Conservation (phyloP, 1,284 basidiomycete genomes). For the Microbotryum violaceum region DNA sequence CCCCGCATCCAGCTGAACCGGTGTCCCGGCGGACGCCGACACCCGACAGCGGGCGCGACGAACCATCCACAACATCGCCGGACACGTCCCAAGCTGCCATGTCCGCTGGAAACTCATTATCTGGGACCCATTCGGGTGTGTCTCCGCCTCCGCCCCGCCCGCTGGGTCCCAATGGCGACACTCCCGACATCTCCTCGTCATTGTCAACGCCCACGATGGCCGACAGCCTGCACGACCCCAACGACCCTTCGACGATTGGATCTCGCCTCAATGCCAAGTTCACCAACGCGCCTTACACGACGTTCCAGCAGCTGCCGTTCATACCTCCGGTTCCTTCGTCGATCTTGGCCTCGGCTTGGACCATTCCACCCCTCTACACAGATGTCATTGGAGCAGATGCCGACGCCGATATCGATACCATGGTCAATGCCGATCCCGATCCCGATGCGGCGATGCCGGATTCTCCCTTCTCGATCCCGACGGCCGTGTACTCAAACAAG, state of each 20-base stretch:
- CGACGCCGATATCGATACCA: too few relatives aligned
- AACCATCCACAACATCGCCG: background rate
- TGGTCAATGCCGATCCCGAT: background rate
- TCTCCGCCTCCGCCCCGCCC: background rate
- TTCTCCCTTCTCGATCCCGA: background rate
- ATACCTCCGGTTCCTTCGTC: constrained; percentile 73
- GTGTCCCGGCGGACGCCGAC: background rate
- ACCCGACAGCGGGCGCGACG: background rate
- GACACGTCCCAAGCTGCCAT: background rate
- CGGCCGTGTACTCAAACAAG: constrained; percentile 9
- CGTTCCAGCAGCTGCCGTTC: constrained; percentile 75
- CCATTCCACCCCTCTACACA: constrained; percentile 76
- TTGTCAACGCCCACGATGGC: too few relatives aligned
- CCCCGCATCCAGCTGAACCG: constrained; percentile 17
- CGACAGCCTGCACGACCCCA: background rate
- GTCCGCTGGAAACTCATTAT: background rate
- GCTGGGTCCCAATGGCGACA: background rate
- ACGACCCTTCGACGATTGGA: background rate
- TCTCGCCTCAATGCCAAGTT: too few relatives aligned
- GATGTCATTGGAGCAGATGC: constrained; percentile 51
- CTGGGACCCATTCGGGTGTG: background rate
- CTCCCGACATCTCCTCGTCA: too few relatives aligned
- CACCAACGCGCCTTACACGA: constrained; percentile 52
- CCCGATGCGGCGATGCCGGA: too few relatives aligned
- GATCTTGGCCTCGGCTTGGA: constrained; percentile 75